A percentile compares a stretch with the other conserved stretches of the same genome.
These are phyloP conservation scores for Toxoplasma gondii DNA, from an alignment of 169 alveolate genomes.

Conservation along the genomic window DNA sequence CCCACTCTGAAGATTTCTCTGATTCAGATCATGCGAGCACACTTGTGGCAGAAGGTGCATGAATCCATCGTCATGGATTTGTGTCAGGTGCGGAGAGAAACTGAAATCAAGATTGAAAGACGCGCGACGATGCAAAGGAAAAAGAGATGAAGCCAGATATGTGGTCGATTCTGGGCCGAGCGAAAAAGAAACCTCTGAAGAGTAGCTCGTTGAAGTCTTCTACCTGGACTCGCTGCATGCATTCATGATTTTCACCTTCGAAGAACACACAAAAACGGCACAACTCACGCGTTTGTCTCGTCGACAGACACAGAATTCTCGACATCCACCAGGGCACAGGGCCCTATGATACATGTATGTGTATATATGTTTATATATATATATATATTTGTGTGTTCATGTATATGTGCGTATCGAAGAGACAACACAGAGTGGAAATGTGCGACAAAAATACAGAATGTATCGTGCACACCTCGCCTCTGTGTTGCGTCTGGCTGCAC, in stretches of 20 bases:
- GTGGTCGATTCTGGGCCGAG: not conserved
- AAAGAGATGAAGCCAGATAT: not conserved
- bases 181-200: too few relatives aligned
- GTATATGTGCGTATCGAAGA: too few relatives aligned
- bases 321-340: not conserved
- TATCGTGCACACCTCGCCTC: too few relatives aligned
- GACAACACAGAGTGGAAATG: too few relatives aligned
- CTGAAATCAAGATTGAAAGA: not conserved
- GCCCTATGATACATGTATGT: not conserved
- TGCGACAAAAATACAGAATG: too few relatives aligned
- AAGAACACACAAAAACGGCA: not conserved
- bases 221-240: too few relatives aligned
- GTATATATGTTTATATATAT: too few relatives aligned
- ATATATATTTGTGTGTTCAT: too few relatives aligned
- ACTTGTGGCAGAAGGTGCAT: constrained; percentile 99
- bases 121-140: not conserved
- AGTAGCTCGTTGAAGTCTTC: too few relatives aligned
- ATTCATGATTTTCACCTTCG: too few relatives aligned
- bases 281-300: not conserved
- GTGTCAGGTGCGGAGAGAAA: constrained; percentile 85
- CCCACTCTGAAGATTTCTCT: constrained; percentile 99
- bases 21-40: constrained; percentile 99
- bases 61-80: constrained; percentile 99
- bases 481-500: too few relatives aligned
- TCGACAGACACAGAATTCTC: not conserved